phyloP scores from a whole-genome alignment of 2,329 filamentous ascomycete species.

The Cladosporium sp. region DNA sequence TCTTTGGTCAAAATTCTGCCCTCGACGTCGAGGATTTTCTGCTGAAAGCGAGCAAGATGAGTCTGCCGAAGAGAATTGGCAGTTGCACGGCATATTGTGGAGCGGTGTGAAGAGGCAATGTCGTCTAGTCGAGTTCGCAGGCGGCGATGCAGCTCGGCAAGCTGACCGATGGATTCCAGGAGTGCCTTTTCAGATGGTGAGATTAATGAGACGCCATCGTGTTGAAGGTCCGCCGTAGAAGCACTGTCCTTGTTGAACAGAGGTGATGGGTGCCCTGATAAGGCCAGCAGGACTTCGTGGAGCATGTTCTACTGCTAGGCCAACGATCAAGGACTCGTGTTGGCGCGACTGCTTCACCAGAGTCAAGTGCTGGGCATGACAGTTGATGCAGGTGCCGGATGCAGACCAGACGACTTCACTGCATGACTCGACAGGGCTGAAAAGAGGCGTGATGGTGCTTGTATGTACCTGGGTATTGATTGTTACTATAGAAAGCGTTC shows the following conservation, averaged over 20 bases:
- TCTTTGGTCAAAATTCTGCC: conserved; percentile 70
- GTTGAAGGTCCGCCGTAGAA: conserved; percentile 18
- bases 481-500: too few relatives aligned
- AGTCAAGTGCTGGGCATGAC: too few relatives aligned
- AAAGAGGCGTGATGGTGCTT: too few relatives aligned
- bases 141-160: conserved; percentile 75
- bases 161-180: conserved; percentile 68
- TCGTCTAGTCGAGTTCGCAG: conserved; percentile 63
- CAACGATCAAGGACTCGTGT: too few relatives aligned
- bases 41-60: conserved; percentile 77
- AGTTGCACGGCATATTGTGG: conserved; percentile 81
- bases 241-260: conserved; percentile 62
- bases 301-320: conserved; percentile 82
- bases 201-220: conserved; percentile 45
- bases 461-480: too few relatives aligned
- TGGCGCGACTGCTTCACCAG: too few relatives aligned
- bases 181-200: conserved; percentile 81
- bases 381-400: too few relatives aligned
- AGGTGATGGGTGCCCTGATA: conserved; percentile 89
- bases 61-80: conserved; percentile 70
- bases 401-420: too few relatives aligned
- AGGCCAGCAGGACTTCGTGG: conserved; percentile 95
- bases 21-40: conserved; percentile 81
- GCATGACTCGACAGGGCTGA: too few relatives aligned
- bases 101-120: conserved; percentile 68